A percentile compares a stretch with the other conserved stretches of the same genome.
phyloP scores from a whole-genome alignment of 2,329 filamentous ascomycete genomes.

The Venturia carpophila region DNA sequence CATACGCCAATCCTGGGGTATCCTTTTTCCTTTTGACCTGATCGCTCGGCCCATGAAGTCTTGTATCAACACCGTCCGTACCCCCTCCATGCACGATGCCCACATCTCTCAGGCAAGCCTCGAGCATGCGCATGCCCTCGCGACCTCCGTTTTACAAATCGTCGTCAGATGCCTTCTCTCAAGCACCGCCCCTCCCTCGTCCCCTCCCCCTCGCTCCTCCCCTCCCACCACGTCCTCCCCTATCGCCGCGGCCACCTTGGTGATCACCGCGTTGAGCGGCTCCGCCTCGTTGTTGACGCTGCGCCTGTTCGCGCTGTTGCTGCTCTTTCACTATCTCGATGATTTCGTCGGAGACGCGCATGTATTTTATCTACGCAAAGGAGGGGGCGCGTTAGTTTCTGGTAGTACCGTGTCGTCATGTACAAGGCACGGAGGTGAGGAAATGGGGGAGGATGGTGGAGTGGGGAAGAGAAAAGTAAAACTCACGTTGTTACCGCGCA shows the following conservation, averaged over 20 bases:
- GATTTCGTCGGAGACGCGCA: slow-evolving; percentile 92
- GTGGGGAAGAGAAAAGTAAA: neutral
- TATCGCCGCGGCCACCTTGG: slow-evolving; percentile 45
- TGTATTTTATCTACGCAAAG: slow-evolving; percentile 88
- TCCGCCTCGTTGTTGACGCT: slow-evolving; percentile 56
- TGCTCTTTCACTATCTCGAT: slow-evolving; percentile 91
- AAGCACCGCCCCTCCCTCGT: slow-evolving; percentile 33
- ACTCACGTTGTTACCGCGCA: slow-evolving; percentile 88
- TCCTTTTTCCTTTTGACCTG: neutral
- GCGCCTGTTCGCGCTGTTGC: slow-evolving; percentile 61
- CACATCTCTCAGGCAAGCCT: no score
- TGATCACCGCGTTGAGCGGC: slow-evolving; percentile 46
- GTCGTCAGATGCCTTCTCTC: neutral
- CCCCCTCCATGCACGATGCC: no score
- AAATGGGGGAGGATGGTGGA: neutral
- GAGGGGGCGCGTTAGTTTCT: no score
- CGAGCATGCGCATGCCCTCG: no score
- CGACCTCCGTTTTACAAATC: neutral
- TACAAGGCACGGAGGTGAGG: no score
- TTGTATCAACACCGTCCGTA: no score
- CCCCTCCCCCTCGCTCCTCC: slow-evolving; percentile 46
- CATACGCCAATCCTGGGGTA: neutral
- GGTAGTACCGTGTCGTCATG: no score
- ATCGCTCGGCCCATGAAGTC: no score
- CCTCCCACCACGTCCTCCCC: slow-evolving; percentile 50